Percentiles rank a stretch among this genome's conserved stretches.
phyloP scores from a whole-genome alignment of 2,329 filamentous ascomycete genomes.

The Botrytis deweyae region DNA sequence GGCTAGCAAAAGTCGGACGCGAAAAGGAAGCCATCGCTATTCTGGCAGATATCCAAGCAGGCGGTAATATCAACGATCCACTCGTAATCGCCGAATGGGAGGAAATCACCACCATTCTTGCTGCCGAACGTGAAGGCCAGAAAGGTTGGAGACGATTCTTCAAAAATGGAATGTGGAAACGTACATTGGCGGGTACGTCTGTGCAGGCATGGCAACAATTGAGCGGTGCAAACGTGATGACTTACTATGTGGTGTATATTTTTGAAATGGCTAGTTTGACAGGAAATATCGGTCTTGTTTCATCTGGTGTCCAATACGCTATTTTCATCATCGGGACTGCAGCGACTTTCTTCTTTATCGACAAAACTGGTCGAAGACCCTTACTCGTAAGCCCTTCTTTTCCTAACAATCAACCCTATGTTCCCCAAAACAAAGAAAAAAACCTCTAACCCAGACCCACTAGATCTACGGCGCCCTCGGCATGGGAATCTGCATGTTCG shows the following conservation, averaged over 20 bases:
- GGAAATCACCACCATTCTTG: conserved; percentile 48
- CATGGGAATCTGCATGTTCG: conserved; percentile 48
- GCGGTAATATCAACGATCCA: conserved; percentile 53
- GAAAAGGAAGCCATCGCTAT: conserved; percentile 46
- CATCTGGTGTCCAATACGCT: conserved; percentile 32
- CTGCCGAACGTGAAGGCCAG: conserved; percentile 33
- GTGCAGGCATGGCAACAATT: conserved; percentile 33
- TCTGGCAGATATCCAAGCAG: conserved; percentile 57
- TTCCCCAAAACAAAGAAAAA: background rate
- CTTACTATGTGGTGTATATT: conserved; percentile 43
- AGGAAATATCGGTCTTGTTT: conserved; percentile 40
- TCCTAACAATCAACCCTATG: background rate
- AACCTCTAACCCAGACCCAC: conserved; percentile 27
- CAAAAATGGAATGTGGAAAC: conserved; percentile 57
- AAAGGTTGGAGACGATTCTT: conserved; percentile 43
- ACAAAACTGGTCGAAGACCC: conserved; percentile 27
- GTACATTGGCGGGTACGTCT: conserved; percentile 38
- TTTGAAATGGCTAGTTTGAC: conserved; percentile 43
- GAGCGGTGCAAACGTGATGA: conserved; percentile 36
- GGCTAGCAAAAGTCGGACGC: conserved; percentile 51
- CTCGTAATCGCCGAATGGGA: conserved; percentile 58
- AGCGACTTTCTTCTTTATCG: conserved; percentile 33
- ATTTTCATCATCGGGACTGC: conserved; percentile 33
- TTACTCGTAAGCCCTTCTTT: conserved; percentile 4
- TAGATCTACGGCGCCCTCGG: conserved; percentile 42